Evolutionary conservation across 225 moss, liverwort and hornwort species (phyloP), one percentile per base, ranked within the genome.

Genomic region (Polytrichum commune): DNA sequence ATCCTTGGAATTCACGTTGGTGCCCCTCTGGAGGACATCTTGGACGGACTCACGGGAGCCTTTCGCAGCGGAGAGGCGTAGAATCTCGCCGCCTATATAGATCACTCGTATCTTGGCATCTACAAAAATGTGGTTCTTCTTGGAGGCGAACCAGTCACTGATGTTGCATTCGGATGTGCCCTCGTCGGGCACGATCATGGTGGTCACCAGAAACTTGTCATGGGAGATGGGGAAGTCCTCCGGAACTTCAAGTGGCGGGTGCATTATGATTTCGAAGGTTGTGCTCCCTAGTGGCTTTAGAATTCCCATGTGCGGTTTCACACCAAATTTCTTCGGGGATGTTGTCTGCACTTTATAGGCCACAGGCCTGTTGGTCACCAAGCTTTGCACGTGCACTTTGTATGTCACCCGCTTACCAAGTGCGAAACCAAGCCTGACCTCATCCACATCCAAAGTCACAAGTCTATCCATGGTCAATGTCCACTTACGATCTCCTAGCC

Each of bases 291-390:
- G 87, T 3, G 93, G 96, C 55, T 83, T 77, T 35, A 96, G 89
- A 71, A 90, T 84, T 27, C 96, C 90, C 35, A 86, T 85, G 56
- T 89, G 96, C 13, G 90, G 92, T 62, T 88, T 90, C 75, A 96
- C 90, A 8, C 89, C 87, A 60, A 92, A 96, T 67, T 83, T 90
- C 55, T 82, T 81, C 5, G 96, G 96, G 19, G 84, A 65, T 61
- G 90, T 93, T 18, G 93, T 90, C 63, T 93, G 96, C 65, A 96
- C 93, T 81, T 96, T 96, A 82, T 84, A 96, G 0, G 93, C 96
- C 19, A 96, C 86, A 1, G 83, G 70, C 75, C 77, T 81, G 29
- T 86, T 88, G 53, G 85, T 73, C 55, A 88, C 82, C 19, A 92
- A 76, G 75, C 86, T 96, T 70, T 60, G 87, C 53, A 96, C 75